These are phyloP conservation scores for Coffea eugenioides DNA, from an alignment of 257 asterid species.

Conservation along the genomic window DNA sequence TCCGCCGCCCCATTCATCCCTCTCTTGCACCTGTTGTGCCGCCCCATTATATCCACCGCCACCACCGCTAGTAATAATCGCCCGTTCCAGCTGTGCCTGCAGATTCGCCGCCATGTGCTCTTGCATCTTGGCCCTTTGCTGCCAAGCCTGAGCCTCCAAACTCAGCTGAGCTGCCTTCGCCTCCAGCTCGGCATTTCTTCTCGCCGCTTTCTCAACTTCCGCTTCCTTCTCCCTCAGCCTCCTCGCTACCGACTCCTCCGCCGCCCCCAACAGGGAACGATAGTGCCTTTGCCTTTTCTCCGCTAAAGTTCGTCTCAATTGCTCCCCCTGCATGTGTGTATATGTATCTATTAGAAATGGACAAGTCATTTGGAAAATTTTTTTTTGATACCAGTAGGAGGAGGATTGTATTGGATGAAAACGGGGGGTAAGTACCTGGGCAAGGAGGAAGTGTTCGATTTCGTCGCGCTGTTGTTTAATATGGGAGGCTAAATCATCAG, in stretches of 20 bases:
- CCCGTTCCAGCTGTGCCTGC: slow-evolving; percentile 43
- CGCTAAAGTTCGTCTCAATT: slow-evolving; percentile 31
- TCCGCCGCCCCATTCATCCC: slow-evolving; percentile 20
- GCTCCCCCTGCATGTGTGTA: slow-evolving; percentile 27
- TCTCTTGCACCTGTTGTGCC: slow-evolving; percentile 18
- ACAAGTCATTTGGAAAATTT: neutral
- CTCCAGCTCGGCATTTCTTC: slow-evolving; percentile 40
- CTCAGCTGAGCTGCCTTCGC: slow-evolving; percentile 36
- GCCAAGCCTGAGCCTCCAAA: slow-evolving; percentile 47
- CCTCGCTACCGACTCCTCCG: slow-evolving; percentile 36
- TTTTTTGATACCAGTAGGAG: neutral
- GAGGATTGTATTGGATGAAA: neutral
- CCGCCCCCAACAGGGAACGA: slow-evolving; percentile 30
- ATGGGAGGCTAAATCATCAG: slow-evolving; percentile 32
- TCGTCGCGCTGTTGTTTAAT: slow-evolving; percentile 40
- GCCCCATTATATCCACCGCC: slow-evolving; percentile 14
- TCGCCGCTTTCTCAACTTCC: slow-evolving; percentile 35
- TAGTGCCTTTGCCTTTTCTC: slow-evolving; percentile 39
- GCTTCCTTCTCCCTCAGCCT: slow-evolving; percentile 40
- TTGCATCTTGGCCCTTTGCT: slow-evolving; percentile 35
- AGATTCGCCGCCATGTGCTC: slow-evolving; percentile 42
- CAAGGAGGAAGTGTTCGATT: slow-evolving; percentile 34
- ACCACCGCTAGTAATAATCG: slow-evolving; percentile 21
- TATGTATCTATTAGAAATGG: neutral
- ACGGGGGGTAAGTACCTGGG: slow-evolving; percentile 18